Base-by-base conservation (phyloP, 2,329 filamentous ascomycete species). In the Aspergillus quadrilineatus region DNA sequence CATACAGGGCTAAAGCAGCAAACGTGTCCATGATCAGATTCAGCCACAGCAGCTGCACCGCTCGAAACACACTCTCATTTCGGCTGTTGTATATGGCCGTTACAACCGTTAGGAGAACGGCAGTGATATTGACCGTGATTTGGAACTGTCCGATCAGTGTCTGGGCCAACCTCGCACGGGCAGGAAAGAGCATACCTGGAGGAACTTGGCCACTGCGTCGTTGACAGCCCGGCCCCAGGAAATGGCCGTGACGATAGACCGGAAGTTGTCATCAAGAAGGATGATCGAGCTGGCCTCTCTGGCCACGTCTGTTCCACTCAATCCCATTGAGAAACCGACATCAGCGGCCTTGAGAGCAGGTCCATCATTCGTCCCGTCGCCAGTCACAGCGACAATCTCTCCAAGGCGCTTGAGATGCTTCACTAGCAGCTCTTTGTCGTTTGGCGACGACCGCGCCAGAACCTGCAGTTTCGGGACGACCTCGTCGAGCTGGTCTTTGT, bases 11-110 rank as follows among this genome's bases (percentile, higher is more conserved):
- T 42, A 96, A 81, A 14, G 92, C 92, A 28, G 92, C 92, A 57
- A 97, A 90, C 0, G 92, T 96, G 66, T 97, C 92, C 92, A 96
- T 97, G 76, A 97, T 97, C 66, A 97, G 79, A 68, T 96, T 97
- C 67, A 97, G 91, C 92, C 92, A 97, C 28, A 97, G 85, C 65
- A 97, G 83, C 74, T 97, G 92, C 22, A 96, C 92, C 7, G 92
- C 92, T 1, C 85, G 94, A 54, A 97, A 78, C 29, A 96, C 92
- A 47, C 90, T 90, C 49, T 79, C 72, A 70, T 93, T 88, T 2
- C 85, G 76, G 0, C 71, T 69, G 71, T 82, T 92, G 29, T 88
- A 85, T 7, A 96, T 89, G 32, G 92, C 89, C 10, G 91, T 92
- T 56, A 96, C 86, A 67, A 97, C 96, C 0, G 92, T 94, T 52